Evolutionary conservation across 2,329 filamentous ascomycete genomes (phyloP).

Genomic region (Aulographum hederae): DNA sequence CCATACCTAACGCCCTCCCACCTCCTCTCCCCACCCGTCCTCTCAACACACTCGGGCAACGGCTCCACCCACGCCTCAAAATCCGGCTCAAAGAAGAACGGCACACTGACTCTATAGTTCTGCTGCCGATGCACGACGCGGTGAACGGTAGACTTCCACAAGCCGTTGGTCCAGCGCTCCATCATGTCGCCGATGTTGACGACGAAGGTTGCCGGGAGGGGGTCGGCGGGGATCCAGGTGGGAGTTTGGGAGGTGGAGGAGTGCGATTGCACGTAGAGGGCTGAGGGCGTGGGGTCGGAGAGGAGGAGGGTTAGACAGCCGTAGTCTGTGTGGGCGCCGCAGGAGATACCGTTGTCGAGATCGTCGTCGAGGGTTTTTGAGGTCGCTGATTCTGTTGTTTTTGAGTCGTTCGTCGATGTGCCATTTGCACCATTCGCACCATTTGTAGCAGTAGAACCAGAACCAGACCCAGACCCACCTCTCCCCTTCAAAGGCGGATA

Average conservation of each 20-base stretch:
- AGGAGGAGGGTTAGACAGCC: conserved; percentile 28
- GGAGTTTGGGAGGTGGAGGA: no score
- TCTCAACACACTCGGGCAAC: conserved; percentile 17
- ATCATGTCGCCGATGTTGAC: conserved; percentile 33
- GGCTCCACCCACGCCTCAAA: conserved; percentile 21
- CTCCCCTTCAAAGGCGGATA: conserved; percentile 15
- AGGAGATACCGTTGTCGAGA: no score
- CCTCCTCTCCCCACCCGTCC: conserved; percentile 13
- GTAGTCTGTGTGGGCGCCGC: conserved; percentile 20
- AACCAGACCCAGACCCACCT: no score
- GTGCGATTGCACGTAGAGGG: conserved; percentile 24
- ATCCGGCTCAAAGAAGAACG: conserved; percentile 31
- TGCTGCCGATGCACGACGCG: conserved; percentile 23
- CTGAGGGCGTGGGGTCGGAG: conserved; percentile 22
- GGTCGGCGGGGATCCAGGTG: conserved; percentile 27
- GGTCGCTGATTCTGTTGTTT: no score
- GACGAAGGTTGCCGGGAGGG: conserved; percentile 24
- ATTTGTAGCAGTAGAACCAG: no score
- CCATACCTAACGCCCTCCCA: conserved; percentile 20
- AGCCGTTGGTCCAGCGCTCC: conserved; percentile 25
- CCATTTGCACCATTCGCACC: conserved; percentile 4
- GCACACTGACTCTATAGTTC: conserved; percentile 23
- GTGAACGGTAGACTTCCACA: conserved; percentile 25
- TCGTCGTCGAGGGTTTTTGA: no score
- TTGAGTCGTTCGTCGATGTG: background rate